Percentiles rank a stretch among this genome's conserved stretches.
Conservation (phyloP, 192 early-diverging fungal species). For the Backusella circina region DNA sequence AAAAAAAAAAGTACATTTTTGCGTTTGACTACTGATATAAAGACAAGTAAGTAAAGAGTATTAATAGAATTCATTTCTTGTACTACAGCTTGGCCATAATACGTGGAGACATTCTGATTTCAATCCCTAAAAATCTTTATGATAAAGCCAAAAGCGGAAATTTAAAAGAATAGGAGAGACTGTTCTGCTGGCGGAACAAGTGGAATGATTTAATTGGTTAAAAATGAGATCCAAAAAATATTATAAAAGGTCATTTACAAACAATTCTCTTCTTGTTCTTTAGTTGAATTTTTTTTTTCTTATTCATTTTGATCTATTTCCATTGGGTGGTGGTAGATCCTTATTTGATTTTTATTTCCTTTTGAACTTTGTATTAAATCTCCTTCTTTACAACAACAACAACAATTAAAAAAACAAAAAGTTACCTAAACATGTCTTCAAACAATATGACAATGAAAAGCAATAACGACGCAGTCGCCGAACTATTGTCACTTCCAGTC, state of each 20-base stretch:
- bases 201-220: conserved; percentile 13
- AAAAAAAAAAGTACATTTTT: not conserved
- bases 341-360: not conserved
- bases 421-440: not conserved
- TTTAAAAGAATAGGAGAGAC: not conserved
- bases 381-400: not conserved
- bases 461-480: conserved; percentile 5
- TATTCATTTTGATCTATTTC: conserved; percentile 15
- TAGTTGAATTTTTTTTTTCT: conserved; percentile 3
- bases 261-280: conserved; percentile 2
- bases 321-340: conserved; percentile 35
- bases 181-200: not conserved
- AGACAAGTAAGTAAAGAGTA: not conserved
- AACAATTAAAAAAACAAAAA: not conserved
- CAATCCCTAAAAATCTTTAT: not conserved
- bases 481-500: conserved; percentile 17
- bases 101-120: not conserved
- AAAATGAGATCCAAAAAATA: not conserved
- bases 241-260: not conserved
- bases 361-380: conserved; percentile 8
- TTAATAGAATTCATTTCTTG: not conserved
- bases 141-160: not conserved
- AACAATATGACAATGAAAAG: not conserved
- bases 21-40: not conserved
- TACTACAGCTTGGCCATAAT: not conserved